Evolutionary conservation across 2,329 filamentous ascomycete genomes (phyloP).

Genomic region (Pseudogymnoascus sp.): DNA sequence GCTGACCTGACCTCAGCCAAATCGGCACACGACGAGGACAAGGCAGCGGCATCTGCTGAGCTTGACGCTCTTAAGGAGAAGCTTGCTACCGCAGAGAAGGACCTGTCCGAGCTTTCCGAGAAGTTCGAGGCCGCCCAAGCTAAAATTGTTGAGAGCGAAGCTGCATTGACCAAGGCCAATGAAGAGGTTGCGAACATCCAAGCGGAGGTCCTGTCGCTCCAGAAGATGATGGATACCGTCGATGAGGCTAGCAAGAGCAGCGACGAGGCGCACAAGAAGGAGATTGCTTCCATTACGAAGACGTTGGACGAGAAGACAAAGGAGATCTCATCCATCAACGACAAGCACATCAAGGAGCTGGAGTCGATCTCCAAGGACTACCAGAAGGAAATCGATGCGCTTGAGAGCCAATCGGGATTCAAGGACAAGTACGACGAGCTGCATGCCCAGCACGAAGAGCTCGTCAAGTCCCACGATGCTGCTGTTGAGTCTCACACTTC

Average conservation of each 20-base stretch:
- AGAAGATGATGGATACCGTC: conserved; percentile 42
- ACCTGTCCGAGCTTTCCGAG: conserved; percentile 29
- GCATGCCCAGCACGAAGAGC: conserved; percentile 47
- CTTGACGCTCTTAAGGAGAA: conserved; percentile 44
- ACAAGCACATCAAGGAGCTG: conserved; percentile 50
- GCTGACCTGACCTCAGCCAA: conserved; percentile 37
- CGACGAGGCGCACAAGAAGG: conserved; percentile 25
- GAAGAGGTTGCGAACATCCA: conserved; percentile 29
- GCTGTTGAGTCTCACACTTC: conserved; percentile 17
- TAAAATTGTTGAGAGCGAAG: conserved; percentile 34
- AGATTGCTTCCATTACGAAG: conserved; percentile 23
- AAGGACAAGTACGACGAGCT: conserved; percentile 57
- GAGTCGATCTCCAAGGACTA: conserved; percentile 53
- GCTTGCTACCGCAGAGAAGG: conserved; percentile 35
- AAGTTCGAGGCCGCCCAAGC: conserved; percentile 35
- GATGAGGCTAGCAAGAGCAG: conserved; percentile 34
- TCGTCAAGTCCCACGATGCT: conserved; percentile 29
- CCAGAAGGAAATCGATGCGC: conserved; percentile 56
- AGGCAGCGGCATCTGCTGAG: conserved; percentile 25
- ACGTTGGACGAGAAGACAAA: conserved; percentile 27
- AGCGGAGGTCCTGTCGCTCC: conserved; percentile 40
- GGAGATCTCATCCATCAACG: conserved; percentile 40
- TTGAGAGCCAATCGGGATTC: conserved; percentile 55
- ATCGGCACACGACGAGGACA: neutral
- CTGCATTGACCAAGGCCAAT: conserved; percentile 37